phyloP scores from a whole-genome alignment of 2,329 filamentous ascomycete genomes.

The Fusarium concolor region DNA sequence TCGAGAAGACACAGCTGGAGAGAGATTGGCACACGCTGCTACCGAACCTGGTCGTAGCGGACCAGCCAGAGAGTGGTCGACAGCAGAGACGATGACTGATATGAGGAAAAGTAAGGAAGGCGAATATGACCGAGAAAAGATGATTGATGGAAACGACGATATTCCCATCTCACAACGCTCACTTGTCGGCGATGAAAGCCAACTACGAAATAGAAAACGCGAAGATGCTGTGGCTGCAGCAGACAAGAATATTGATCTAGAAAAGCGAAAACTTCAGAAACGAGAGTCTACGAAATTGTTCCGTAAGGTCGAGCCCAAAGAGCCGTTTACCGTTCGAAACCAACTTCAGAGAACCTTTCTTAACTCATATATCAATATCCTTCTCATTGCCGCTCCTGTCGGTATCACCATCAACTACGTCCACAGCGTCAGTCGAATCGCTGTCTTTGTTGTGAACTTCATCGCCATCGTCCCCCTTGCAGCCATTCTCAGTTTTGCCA shows the following conservation, averaged over 20 bases:
- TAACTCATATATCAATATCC: conserved; percentile 86
- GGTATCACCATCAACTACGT: conserved; percentile 82
- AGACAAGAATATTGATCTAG: conserved; percentile 32
- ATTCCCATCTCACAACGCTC: conserved; percentile 36
- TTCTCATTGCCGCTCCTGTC: conserved; percentile 81
- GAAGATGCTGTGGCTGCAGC: conserved; percentile 34
- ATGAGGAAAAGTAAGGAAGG: conserved; percentile 27
- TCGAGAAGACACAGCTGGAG: conserved; percentile 41
- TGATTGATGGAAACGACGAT: conserved; percentile 34
- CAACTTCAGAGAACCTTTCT: conserved; percentile 81
- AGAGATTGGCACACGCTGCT: conserved; percentile 51
- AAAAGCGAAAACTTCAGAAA: conserved; percentile 51
- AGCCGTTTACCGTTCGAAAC: conserved; percentile 69
- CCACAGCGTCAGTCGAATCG: conserved; percentile 64
- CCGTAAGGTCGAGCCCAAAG: conserved; percentile 61
- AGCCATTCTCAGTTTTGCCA: conserved; percentile 86
- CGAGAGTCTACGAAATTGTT: conserved; percentile 58
- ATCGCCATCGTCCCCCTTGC: conserved; percentile 92
- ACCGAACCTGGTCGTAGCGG: conserved; percentile 49
- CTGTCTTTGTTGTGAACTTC: conserved; percentile 90
- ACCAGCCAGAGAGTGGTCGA: conserved; percentile 43
- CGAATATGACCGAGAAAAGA: conserved; percentile 29
- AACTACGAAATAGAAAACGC: conserved; percentile 49
- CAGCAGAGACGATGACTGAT: conserved; percentile 41
- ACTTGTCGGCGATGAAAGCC: conserved; percentile 34